Percentiles rank a stretch among this genome's conserved stretches.
Conservation (phyloP, 169 alveolate genomes). For the Gregarina niphandrodes region DNA sequence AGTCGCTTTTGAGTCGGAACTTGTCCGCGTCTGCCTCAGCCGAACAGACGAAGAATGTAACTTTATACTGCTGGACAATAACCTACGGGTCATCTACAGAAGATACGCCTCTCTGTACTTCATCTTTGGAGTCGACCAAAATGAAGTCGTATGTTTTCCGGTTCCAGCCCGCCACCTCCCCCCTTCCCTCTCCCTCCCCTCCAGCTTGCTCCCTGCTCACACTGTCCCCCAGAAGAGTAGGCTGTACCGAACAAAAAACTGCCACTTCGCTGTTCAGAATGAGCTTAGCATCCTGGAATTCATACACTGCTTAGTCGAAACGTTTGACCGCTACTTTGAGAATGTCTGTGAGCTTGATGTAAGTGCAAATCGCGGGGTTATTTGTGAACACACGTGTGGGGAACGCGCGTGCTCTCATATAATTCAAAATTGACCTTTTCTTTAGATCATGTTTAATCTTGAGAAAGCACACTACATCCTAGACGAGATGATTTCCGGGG, state of each 20-base stretch:
- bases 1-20: constrained; percentile 68
- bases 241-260: not conserved
- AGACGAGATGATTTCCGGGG: constrained; percentile 86
- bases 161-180: too few relatives aligned
- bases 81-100: constrained; percentile 16
- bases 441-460: constrained; percentile 81
- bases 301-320: constrained; percentile 86
- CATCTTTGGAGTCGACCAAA: constrained; percentile 64
- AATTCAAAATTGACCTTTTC: too few relatives aligned
- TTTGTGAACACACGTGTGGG: too few relatives aligned
- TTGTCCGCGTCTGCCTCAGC: constrained; percentile 72
- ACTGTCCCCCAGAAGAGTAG: not conserved
- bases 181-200: not conserved
- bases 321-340: constrained; percentile 83
- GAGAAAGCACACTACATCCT: constrained; percentile 92
- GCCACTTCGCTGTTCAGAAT: constrained; percentile 40
- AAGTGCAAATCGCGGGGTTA: not conserved
- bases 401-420: too few relatives aligned
- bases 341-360: constrained; percentile 49
- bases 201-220: not conserved
- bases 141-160: constrained; percentile 25
- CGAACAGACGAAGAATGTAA: constrained; percentile 69
- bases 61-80: too few relatives aligned
- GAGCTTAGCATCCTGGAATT: constrained; percentile 83
- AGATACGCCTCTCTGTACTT: constrained; percentile 90